Evolutionary conservation across 306 rosid genomes (phyloP), one percentile per base, ranked within the genome.

Genomic region (Abrus precatorius): DNA sequence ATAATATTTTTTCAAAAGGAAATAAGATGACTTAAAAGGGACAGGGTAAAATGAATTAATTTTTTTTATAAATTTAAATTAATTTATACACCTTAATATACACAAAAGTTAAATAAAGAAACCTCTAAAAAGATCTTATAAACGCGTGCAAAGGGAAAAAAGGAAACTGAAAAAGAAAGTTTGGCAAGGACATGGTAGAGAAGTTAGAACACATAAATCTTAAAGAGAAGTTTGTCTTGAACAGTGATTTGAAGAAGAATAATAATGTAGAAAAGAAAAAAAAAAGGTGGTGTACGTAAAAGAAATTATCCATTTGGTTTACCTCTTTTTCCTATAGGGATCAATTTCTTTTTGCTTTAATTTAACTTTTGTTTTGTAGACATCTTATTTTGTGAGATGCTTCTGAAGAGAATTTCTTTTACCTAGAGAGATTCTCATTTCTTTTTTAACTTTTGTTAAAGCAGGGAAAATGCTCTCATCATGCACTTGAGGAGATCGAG

Each of bases 361-460:
- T 30, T 44, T 52, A 9, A 63, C 89, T 83, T 86, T 86, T 36
- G 54, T 30, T 52, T 67, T 77, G 14, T 72, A 27, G 73, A 20
- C 38, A 50, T 65, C 49, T 72, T 55, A 79, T 84, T 75, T 36
- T 84, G 36, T 69, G 11, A 57, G 88, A 85, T 14, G 83, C 80
- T 77, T 72, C 68, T 4, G 0, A 80, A 55, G 53, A 40, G 61
- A 84, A 72, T 69, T 74, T 71, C 55, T 61, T 78, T 45, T 75
- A 9, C 56, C 13, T 0, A 27, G 4, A 30, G 8, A 61, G 71
- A 68, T 67, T 84, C 66, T 62, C 30, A 33, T 54, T 48, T 59
- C 70, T 68, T 59, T 59, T 56, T 56, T 20, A 3, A 40, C 84
- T 82, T 88, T 84, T 45, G 36, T 54, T 80, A 70, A 84, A 84